A percentile compares a stretch with the other conserved stretches of the same genome.
Evolutionary conservation across 208 protist species (phyloP).

Genomic region (Leptomonas seymouri): DNA sequence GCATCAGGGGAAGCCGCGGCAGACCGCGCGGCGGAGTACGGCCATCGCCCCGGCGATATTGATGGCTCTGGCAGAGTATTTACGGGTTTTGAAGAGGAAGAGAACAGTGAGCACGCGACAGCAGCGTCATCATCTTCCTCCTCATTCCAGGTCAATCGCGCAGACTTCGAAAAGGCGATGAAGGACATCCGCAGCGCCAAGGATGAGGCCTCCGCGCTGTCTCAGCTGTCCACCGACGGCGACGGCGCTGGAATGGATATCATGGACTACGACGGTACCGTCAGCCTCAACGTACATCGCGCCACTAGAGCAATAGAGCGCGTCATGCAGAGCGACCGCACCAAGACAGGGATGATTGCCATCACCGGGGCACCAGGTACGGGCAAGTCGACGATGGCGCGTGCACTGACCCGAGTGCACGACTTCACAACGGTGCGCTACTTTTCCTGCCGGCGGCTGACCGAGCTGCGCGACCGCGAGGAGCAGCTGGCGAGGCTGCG

Average conservation of each 20-base stretch:
- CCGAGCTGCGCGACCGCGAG: conserved; percentile 35
- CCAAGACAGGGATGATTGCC: conserved; percentile 41
- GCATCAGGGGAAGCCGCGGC: background rate
- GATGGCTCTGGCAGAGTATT: background rate
- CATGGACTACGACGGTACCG: conserved; percentile 61
- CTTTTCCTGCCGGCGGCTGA: conserved; percentile 41
- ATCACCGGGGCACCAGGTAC: conserved; percentile 62
- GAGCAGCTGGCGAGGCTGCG: conserved; percentile 60
- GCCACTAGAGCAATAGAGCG: conserved; percentile 31
- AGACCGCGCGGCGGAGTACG: conserved; percentile 4
- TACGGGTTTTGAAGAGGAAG: too few species aligned
- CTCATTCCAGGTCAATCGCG: conserved; percentile 10
- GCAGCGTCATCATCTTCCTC: background rate
- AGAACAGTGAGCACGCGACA: background rate
- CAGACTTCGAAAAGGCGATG: conserved; percentile 42
- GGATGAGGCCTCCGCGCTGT: conserved; percentile 32
- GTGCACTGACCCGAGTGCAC: conserved; percentile 36
- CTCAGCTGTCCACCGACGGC: conserved; percentile 27
- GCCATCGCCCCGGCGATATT: conserved; percentile 16
- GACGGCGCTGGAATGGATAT: conserved; percentile 25
- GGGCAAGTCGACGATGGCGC: conserved; percentile 66
- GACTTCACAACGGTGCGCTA: conserved; percentile 38
- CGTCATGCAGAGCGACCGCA: conserved; percentile 44
- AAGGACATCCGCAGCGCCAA: conserved; percentile 48
- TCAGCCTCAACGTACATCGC: conserved; percentile 30